Conservation (phyloP, 306 rosid species). For the Gillenia trifoliata region DNA sequence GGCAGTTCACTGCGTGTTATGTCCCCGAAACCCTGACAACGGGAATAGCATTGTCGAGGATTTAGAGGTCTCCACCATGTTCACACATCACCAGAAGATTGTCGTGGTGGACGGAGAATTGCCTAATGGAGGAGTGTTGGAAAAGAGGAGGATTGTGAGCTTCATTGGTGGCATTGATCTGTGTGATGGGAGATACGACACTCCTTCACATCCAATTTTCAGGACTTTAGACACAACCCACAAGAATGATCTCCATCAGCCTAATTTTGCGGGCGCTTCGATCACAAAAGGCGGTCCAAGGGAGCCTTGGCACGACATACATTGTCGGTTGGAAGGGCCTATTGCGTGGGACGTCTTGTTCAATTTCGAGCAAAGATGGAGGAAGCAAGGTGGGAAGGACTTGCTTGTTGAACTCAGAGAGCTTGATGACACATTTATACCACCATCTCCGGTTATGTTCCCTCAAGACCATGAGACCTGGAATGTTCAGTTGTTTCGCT, state of each 20-base stretch:
- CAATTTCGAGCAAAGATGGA: constrained; percentile 53
- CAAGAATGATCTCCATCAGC: constrained; percentile 40
- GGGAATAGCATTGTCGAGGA: constrained; percentile 26
- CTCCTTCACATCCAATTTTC: constrained; percentile 42
- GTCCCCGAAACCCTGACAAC: constrained; percentile 41
- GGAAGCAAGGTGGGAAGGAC: constrained; percentile 33
- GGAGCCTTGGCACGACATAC: constrained; percentile 57
- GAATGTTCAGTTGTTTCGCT: constrained; percentile 44
- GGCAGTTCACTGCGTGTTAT: constrained; percentile 34
- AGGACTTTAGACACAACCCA: constrained; percentile 29
- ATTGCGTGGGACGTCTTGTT: constrained; percentile 48
- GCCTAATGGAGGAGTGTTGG: constrained; percentile 11
- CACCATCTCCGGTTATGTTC: constrained; percentile 25
- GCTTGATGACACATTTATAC: constrained; percentile 13
- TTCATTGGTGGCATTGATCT: constrained; percentile 54
- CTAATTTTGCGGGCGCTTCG: constrained; percentile 29
- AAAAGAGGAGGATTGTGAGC: constrained; percentile 40
- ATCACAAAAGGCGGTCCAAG: constrained; percentile 45
- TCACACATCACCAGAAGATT: constrained; percentile 54
- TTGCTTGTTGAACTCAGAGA: constrained; percentile 23
- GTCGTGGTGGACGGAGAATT: constrained; percentile 35
- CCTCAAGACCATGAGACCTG: constrained; percentile 35
- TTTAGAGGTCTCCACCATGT: constrained; percentile 38
- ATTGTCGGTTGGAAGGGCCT: constrained; percentile 37
- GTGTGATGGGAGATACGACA: constrained; percentile 56